These are phyloP conservation scores for Oldenlandia corymbosa DNA, from an alignment of 257 asterid species.

Conservation along the genomic window DNA sequence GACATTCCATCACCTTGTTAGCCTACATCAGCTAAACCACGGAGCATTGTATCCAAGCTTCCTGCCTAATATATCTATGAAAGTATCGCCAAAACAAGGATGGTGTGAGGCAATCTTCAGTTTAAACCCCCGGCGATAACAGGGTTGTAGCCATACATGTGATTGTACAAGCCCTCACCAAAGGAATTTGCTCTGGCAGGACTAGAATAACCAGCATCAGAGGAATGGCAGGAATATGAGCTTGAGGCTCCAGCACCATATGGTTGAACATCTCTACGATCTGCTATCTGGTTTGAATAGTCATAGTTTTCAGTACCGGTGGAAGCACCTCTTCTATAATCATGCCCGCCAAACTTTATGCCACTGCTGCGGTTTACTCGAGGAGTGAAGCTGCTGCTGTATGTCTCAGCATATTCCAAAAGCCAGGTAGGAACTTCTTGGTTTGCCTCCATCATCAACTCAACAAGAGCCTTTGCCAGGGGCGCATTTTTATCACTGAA, in stretches of 20 bases:
- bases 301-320: constrained; percentile 11
- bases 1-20: constrained; percentile 5
- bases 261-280: constrained; percentile 1
- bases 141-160: constrained; percentile 15
- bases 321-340: constrained; percentile 17
- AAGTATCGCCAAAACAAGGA: constrained; percentile 10
- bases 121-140: constrained; percentile 41
- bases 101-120: constrained; percentile 4
- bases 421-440: constrained; percentile 63
- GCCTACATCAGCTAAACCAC: constrained; percentile 3
- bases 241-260: constrained; percentile 14
- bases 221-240: constrained; percentile 1
- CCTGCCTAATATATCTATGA: constrained; percentile 14
- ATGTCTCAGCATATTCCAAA: constrained; percentile 31
- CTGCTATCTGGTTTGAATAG: constrained; percentile 21
- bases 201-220: constrained; percentile 9
- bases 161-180: constrained; percentile 9
- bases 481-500: constrained; percentile 51
- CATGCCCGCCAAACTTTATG: constrained; percentile 29
- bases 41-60: neutral
- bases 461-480: constrained; percentile 48
- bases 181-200: constrained; percentile 13
- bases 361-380: constrained; percentile 22
- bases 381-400: constrained; percentile 16
- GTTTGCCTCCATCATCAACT: constrained; percentile 55